Evolutionary conservation across 768 basidiomycete species (phyloP), one percentile per base, ranked within the genome.

Genomic region (Pulveroboletus sp.): DNA sequence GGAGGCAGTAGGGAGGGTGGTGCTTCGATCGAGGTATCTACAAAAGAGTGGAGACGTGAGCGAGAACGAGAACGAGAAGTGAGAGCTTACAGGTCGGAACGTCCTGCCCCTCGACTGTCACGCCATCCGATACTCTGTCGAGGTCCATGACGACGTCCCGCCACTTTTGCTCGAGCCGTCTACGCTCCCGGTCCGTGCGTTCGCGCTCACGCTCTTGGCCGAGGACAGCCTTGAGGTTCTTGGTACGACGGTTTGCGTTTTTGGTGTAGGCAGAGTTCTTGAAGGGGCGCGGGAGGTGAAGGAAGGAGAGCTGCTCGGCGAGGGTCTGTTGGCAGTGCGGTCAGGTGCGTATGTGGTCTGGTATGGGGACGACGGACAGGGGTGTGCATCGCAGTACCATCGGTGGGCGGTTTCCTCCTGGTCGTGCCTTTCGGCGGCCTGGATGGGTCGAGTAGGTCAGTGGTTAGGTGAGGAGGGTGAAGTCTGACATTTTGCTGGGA

Each of bases 1-100:
- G 82, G 85, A 4, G 90, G 89, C 8, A 87, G 70, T 1, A 93
- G 62, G 9, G 89, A 92, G 0, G 89, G 90, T 0, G 90, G 87
- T 6, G 90, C 89, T 63, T 93, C 90, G 38, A 93, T 87, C 3
- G 84, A 86, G 6, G 79, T 77, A 57, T 91, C 89, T 91, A 53
- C 7, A 35, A 24, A 26, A 9, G 35, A 1, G 5, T n/a, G 11
- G 14, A n/a, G 32, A 18, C 5, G 10, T 8, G 28, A 5, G 7
- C 10, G 13, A 15, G 3, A 13, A 59, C 10, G 13, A 15, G 3
- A 13, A 59, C 13, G 18, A 14, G 21, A 15, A 8, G 7, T 17
- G 11, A 11, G 60, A 65, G 15, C 84, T 43, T 50, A 87, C 89
- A 91, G 1, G 84, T 85, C 0, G 86, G 83, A 4, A 81, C 64